Percentiles rank a stretch among this genome's conserved stretches.
phyloP scores from a whole-genome alignment of 2,329 filamentous ascomycete species.

The Phaeosphaeria sp. region DNA sequence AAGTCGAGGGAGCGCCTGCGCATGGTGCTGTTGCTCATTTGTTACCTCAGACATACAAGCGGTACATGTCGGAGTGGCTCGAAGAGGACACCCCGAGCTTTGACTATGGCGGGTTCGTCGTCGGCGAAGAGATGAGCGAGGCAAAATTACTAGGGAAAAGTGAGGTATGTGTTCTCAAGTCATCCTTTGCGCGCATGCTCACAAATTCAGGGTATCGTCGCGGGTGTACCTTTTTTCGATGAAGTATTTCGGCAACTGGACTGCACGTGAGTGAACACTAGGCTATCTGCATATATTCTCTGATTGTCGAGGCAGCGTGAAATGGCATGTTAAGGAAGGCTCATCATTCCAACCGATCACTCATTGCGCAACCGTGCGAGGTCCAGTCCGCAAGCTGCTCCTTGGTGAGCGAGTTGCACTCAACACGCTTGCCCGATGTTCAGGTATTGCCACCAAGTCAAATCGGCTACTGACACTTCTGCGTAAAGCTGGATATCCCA shows the following conservation, averaged over 20 bases:
- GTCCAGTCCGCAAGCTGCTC: conserved; percentile 81
- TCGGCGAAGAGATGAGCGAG: conserved; percentile 69
- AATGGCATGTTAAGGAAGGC: conserved; percentile 86
- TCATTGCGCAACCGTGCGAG: conserved; percentile 79
- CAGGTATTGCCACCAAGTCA: conserved; percentile 79
- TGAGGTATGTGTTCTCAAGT: conserved; percentile 47
- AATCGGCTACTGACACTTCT: conserved; percentile 59
- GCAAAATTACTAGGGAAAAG: conserved; percentile 65
- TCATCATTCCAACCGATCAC: conserved; percentile 65
- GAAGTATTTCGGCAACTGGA: conserved; percentile 90
- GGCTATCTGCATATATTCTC: not conserved
- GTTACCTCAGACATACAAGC: conserved; percentile 84
- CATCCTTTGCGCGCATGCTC: not conserved
- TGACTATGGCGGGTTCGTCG: conserved; percentile 97
- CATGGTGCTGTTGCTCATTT: conserved; percentile 73
- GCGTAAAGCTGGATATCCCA: conserved; percentile 73
- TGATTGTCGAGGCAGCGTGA: conserved; percentile 60
- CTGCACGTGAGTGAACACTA: conserved; percentile 66
- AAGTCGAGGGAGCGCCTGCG: conserved; percentile 59
- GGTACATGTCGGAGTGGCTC: conserved; percentile 81
- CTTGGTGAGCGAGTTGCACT: conserved; percentile 93
- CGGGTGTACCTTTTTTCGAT: conserved; percentile 92
- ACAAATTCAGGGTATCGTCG: conserved; percentile 71
- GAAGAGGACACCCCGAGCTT: conserved; percentile 96
- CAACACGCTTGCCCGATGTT: conserved; percentile 89